These are phyloP conservation scores for Beauveria rudraprayagi DNA, from an alignment of 2,329 filamentous ascomycete species.

Conservation along the genomic window DNA sequence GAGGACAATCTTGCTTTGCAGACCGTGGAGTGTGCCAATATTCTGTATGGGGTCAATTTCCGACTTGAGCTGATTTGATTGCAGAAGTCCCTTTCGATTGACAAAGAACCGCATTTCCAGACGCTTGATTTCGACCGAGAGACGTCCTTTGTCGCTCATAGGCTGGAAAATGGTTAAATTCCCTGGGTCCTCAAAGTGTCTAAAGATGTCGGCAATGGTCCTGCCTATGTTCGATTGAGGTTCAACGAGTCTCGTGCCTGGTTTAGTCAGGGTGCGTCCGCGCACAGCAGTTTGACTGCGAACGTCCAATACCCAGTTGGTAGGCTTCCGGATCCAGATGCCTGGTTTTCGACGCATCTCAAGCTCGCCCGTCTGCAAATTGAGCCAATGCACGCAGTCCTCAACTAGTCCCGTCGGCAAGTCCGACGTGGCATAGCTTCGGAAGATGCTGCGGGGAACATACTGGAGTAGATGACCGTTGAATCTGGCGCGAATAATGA, in stretches of 20 bases:
- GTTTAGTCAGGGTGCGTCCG: not conserved
- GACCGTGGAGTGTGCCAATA: slow-evolving; percentile 50
- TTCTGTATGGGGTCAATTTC: slow-evolving; percentile 52
- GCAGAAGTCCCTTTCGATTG: slow-evolving; percentile 32
- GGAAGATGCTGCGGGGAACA: slow-evolving; percentile 20
- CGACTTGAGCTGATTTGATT: slow-evolving; percentile 39
- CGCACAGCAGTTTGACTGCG: slow-evolving; percentile 11
- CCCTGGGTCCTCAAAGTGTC: slow-evolving; percentile 24
- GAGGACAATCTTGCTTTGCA: slow-evolving; percentile 50
- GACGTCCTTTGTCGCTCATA: not conserved
- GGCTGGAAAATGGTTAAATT: slow-evolving; percentile 31
- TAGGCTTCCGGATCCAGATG: slow-evolving; percentile 20
- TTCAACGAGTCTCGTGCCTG: slow-evolving; percentile 34
- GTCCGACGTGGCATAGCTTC: slow-evolving; percentile 27
- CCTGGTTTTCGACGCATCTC: slow-evolving; percentile 41
- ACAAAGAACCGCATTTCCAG: slow-evolving; percentile 48
- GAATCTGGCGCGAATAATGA: not conserved
- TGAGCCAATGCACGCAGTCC: slow-evolving; percentile 52
- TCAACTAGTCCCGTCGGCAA: slow-evolving; percentile 43
- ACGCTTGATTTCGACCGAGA: slow-evolving; percentile 43
- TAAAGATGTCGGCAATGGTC: slow-evolving; percentile 36
- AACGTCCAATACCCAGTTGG: slow-evolving; percentile 29
- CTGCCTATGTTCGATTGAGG: slow-evolving; percentile 34
- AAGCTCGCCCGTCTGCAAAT: slow-evolving; percentile 32
- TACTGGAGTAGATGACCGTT: not conserved